Evolutionary conservation across 2,329 filamentous ascomycete genomes (phyloP).

Genomic region (Neurospora sp.): DNA sequence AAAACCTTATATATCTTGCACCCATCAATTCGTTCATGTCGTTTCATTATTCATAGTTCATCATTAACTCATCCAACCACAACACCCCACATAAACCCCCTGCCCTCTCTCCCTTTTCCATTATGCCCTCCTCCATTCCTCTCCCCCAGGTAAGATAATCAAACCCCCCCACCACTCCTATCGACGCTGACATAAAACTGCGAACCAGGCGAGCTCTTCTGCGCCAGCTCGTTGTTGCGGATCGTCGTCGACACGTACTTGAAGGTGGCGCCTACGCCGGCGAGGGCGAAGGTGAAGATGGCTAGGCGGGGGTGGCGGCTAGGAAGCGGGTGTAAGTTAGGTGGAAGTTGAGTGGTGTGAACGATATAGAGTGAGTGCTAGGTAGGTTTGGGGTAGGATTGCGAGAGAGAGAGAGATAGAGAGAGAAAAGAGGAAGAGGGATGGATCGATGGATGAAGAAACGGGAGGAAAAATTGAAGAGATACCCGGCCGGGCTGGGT

Average conservation of each 20-base stretch:
- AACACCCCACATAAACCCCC: background rate
- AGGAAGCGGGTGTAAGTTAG: background rate
- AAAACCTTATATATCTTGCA: background rate
- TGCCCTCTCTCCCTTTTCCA: too few species aligned
- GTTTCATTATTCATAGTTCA: background rate
- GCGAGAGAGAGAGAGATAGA: too few species aligned
- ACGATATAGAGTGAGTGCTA: too few species aligned
- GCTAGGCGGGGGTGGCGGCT: slow-evolving; percentile 31
- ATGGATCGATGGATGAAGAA: too few species aligned
- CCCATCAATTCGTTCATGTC: background rate
- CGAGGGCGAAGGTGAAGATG: slow-evolving; percentile 23
- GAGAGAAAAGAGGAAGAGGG: too few species aligned
- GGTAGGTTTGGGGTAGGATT: too few species aligned
- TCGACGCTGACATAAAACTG: slow-evolving; percentile 41
- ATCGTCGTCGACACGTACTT: slow-evolving; percentile 28
- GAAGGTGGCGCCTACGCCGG: slow-evolving; percentile 20
- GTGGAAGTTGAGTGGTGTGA: too few species aligned
- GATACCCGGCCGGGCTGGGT: too few species aligned
- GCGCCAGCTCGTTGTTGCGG: slow-evolving; percentile 32
- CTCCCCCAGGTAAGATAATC: background rate
- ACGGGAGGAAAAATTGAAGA: too few species aligned
- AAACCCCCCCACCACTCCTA: slow-evolving; percentile 35
- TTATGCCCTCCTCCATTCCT: background rate
- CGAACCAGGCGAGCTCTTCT: slow-evolving; percentile 26
- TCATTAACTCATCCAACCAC: background rate